Evolutionary conservation across 495 filamentous ascomycete genomes (phyloP), one percentile per base, ranked within the genome.

Genomic region (Hyaloscypha variabilis): DNA sequence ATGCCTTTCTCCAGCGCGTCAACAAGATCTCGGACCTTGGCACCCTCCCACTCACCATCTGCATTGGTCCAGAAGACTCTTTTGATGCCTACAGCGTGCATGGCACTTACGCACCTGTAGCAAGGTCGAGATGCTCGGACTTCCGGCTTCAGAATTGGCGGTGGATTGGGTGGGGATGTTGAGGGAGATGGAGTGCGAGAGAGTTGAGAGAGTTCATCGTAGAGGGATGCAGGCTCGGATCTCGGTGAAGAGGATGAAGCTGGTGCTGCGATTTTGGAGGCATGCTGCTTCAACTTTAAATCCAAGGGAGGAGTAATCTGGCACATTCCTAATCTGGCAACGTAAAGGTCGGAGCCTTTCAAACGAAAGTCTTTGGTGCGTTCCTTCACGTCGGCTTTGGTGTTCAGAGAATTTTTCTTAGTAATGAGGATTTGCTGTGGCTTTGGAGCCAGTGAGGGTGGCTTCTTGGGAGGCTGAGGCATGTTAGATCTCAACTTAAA

Each of bases 21-120:
- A 6, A 80, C 76, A 17, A 83, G 67, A 66, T 83, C 80, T 17
- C 78, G 69, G 1, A 83, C 79, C 67, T 83, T 83, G 4, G 75
- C 78, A 21, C 80, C 77, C 68, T 83, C 81, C 82, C 81, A 83
- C 31, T 71, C 67, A 0, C 80, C 81, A 19, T 71, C 68, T 13
- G 76, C 68, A 46, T 77, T 82, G 11, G 81, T 83, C 82, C 81
- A 84, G 63, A 83, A 83, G 11, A 82, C 80, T 24, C 80, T 77
- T 73, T 82, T 83, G 75, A 85, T 81, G 23, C 82, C 82, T 1
- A 77, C 82, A 8, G 75, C 76, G 56, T 80, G 73, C 79, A 84
- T 83, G 62, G 82, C 79, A 1, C 65, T 72, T 29, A 83, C 77
- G 61, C 82, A 85, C 11, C 81, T 75, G 62, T 85, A 84, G 71